phyloP scores from a whole-genome alignment of 75 land plant species.

The Larix kaempferi region DNA sequence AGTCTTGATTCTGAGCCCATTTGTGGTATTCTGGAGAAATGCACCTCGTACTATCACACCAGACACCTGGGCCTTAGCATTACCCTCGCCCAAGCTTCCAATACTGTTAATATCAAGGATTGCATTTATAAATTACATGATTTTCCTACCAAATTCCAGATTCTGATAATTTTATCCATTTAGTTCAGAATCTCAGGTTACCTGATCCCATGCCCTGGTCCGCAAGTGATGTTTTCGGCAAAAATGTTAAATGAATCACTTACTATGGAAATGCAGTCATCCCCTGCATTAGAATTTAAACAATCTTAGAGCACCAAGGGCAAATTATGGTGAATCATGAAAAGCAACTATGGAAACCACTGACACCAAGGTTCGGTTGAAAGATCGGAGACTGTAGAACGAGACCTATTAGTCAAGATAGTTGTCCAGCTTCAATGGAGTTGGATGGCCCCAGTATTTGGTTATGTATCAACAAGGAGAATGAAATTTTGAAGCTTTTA shows the following conservation, averaged over 20 bases:
- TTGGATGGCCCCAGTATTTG: not conserved
- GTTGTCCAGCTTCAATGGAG: not conserved
- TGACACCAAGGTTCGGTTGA: not conserved
- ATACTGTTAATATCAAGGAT: slow-evolving; percentile 34
- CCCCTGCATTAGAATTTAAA: slow-evolving; percentile 27
- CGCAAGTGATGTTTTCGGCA: slow-evolving; percentile 37
- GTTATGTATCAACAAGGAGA: not conserved
- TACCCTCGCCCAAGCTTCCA: slow-evolving; percentile 76
- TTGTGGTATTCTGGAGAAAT: slow-evolving; percentile 45
- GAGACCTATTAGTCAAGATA: not conserved
- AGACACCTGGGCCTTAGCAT: slow-evolving; percentile 45
- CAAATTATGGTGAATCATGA: not conserved
- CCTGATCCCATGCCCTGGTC: slow-evolving; percentile 60
- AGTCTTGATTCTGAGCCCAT: slow-evolving; percentile 87
- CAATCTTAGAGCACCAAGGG: not conserved
- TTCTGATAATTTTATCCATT: not conserved
- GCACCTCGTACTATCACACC: slow-evolving; percentile 58
- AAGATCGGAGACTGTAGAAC: not conserved
- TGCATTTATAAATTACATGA: not conserved
- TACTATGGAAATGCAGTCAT: slow-evolving; percentile 51
- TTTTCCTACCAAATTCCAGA: not conserved
- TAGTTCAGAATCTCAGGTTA: slow-evolving; percentile 1
- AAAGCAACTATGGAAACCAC: not conserved
- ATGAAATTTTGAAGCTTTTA: not conserved
- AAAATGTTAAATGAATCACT: slow-evolving; percentile 27